Evolutionary conservation across 768 basidiomycete genomes (phyloP), one percentile per base, ranked within the genome.

Genomic region (Russula brevipes): DNA sequence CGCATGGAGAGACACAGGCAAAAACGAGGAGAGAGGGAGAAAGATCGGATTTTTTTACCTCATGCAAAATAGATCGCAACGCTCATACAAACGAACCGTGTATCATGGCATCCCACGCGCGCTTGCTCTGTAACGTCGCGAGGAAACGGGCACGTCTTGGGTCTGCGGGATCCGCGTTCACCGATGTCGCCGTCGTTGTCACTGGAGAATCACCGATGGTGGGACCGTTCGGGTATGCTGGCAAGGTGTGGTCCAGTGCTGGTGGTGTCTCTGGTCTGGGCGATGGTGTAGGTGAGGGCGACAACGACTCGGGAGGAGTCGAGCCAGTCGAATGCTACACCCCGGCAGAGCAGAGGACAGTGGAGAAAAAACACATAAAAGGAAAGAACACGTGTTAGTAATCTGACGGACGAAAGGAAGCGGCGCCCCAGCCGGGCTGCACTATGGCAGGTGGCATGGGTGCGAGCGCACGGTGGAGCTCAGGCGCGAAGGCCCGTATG

Each of bases 61-160:
- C 16, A 33, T 7, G 12, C n/a, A 6, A 52, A 11, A 55, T 47
- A 17, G 11, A 31, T 38, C 44, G 10, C 5, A 11, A 33, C 17
- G 12, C 19, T 53, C 57, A 59, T 78, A 84, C 80, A 70, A 83
- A 86, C 39, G 83, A 82, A 38, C 85, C 85, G 69, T 87, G 85
- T 49, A 87, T 82, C 61, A 87, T 73, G 2, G 84, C 84, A 63
- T 87, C 85, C 84, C 84, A 87, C 16, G 84, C 82, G 60, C 81
- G 81, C 74, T 86, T 85, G 31, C 77, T 77, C 71, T 83, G 81
- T 61, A 87, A 72, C 53, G 83, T 81, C 71, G 82, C 77, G 64
- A 87, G 70, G 67, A 85, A 82, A 69, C 78, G 82, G 56, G 79
- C 74, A 55, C 77, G 77, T 16, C 79, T 77, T 7, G 75, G 72